phyloP scores from a whole-genome alignment of 2,329 filamentous ascomycete species.

The Harringtonia aguacate region DNA sequence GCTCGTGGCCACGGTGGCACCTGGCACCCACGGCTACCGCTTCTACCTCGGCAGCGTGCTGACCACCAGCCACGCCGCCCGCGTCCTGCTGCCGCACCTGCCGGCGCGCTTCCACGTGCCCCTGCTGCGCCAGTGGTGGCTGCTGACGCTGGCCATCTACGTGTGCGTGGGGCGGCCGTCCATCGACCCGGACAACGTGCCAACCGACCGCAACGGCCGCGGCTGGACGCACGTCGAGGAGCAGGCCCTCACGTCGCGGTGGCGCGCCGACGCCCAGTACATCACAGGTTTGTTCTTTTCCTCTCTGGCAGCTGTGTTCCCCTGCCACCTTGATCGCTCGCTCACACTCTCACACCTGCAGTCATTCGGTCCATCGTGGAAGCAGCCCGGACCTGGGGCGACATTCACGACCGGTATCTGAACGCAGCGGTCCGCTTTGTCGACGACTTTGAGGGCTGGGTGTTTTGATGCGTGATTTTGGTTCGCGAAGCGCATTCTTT shows the following conservation, averaged over 20 bases:
- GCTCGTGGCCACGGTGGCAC: constrained; percentile 48
- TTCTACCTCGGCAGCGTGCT: constrained; percentile 77
- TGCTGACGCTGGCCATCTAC: constrained; percentile 70
- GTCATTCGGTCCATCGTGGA: constrained; percentile 65
- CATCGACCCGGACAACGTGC: constrained; percentile 56
- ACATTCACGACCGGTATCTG: constrained; percentile 54
- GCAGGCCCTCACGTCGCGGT: constrained; percentile 56
- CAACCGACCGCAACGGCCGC: constrained; percentile 49
- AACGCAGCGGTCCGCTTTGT: constrained; percentile 61
- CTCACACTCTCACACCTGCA: constrained; percentile 15
- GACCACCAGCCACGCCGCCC: constrained; percentile 76
- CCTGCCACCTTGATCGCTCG: background rate
- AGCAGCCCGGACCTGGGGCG: constrained; percentile 63
- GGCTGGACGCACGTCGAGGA: constrained; percentile 70
- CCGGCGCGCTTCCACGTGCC: constrained; percentile 61
- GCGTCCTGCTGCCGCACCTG: constrained; percentile 72
- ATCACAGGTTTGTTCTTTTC: constrained; percentile 67
- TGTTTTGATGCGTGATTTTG: too few relatives aligned
- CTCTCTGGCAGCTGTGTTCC: background rate
- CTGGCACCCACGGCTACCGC: constrained; percentile 58
- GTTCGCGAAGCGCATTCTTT: too few relatives aligned
- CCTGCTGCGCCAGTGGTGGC: constrained; percentile 81
- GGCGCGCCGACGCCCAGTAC: constrained; percentile 68
- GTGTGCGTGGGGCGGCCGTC: constrained; percentile 63
- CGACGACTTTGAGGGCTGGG: constrained; percentile 63